A percentile compares a stretch with the other conserved stretches of the same genome.
phyloP scores from a whole-genome alignment of 768 basidiomycete species.

The Suillus brevipes region DNA sequence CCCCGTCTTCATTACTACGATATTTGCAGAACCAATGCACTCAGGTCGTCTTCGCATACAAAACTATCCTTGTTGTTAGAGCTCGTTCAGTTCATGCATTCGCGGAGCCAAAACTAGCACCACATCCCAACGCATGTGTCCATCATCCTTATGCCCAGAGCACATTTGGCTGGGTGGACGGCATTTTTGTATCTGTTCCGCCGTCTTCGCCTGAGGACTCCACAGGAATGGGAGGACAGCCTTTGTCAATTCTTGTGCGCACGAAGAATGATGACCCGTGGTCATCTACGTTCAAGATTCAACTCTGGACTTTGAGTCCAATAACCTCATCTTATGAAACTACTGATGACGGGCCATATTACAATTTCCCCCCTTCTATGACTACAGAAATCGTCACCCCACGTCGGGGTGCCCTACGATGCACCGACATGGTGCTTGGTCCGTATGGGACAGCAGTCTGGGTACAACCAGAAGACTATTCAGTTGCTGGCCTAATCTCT shows the following conservation, averaged over 20 bases:
- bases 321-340: conserved; percentile 17
- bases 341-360: conserved; percentile 23
- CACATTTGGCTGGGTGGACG: conserved; percentile 71
- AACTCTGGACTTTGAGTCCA: conserved; percentile 50
- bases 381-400: conserved; percentile 37
- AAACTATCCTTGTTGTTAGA: conserved; percentile 56
- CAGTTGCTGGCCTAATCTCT: conserved; percentile 38
- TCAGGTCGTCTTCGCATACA: conserved; percentile 49
- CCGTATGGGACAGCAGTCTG: conserved; percentile 59
- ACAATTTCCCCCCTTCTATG: conserved; percentile 51
- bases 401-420: conserved; percentile 52
- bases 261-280: conserved; percentile 63
- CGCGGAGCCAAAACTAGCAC: conserved; percentile 41
- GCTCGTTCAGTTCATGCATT: conserved; percentile 61
- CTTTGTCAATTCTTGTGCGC: conserved; percentile 51
- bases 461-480: conserved; percentile 56
- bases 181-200: conserved; percentile 42
- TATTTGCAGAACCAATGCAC: conserved; percentile 47
- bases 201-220: conserved; percentile 2
- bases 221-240: neutral
- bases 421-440: conserved; percentile 54
- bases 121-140: conserved; percentile 17
- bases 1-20: conserved; percentile 8
- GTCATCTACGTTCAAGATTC: conserved; percentile 48
- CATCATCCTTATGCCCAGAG: conserved; percentile 43